Evolutionary conservation across 139 green algal genomes (phyloP), one percentile per base, ranked within the genome.

Genomic region (Chara braunii): DNA sequence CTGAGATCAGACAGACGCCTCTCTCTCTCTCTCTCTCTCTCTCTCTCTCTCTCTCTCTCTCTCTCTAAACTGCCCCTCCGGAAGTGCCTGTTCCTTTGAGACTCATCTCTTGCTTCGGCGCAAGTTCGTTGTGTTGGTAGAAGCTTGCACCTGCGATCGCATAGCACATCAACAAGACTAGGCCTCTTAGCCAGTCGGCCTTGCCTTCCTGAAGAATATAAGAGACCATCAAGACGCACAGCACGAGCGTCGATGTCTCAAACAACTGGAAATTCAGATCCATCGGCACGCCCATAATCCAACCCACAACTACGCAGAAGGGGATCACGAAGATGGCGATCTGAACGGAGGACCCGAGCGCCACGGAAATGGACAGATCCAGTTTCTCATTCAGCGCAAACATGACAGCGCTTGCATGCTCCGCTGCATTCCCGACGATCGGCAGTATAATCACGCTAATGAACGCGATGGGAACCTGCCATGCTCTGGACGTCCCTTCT

Each of bases 261-360:
- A 87, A 85, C 51, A 74, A 53, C 51, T 85, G 84, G 74, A 90
- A 86, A 76, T 91, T 84, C 22, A 91, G 80, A 72, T 90, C 83
- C 40, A 91, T 72, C 0, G 80, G 79, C 67, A 80, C 56, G 0
- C 72, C 84, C 69, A 86, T 74, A 22, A 34, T 58, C 85, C 84
- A 90, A 0, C 68, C 80, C 31, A 90, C 55, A 40, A 91, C 65
- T 6, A 91, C 85, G 64, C 77, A 86, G 56, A 89, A 88, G 1
- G 85, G 85, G 44, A 91, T 76, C 72, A 37, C 74, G 64, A 75
- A 84, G 51, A 77, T 66, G 55, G 43, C 36, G 50, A 81, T 57
- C 33, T 79, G 78, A n/a, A 43, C 70, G 11, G 52, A 63, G 1
- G 65, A 72, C 5, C 77, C 77, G n/a, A 83, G 61, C 14, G 77